A percentile compares a stretch with the other conserved stretches of the same genome.
These are phyloP conservation scores for Salix viminalis DNA, from an alignment of 345 rosid genomes.

Conservation along the genomic window DNA sequence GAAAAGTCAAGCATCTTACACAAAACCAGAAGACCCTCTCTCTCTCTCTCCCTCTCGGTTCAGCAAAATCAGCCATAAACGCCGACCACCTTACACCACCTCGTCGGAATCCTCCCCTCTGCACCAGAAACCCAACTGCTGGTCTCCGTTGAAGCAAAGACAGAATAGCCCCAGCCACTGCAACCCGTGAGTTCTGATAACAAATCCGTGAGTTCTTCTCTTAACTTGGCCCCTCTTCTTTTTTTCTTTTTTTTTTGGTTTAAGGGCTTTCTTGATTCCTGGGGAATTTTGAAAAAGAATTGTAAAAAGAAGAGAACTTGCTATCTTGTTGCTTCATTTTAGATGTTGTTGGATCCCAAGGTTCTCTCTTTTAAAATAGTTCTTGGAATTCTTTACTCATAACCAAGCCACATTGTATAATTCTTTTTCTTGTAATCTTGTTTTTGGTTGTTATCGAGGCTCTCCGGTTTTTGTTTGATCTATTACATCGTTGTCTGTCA, in stretches of 20 bases:
- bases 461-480: constrained; percentile 3
- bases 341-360: neutral
- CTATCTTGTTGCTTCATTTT: neutral
- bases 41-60: too few relatives aligned
- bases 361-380: neutral
- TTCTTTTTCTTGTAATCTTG: neutral
- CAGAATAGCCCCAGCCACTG: too few relatives aligned
- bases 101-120: too few relatives aligned
- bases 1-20: too few relatives aligned
- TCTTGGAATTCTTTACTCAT: neutral
- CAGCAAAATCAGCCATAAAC: too few relatives aligned
- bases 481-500: neutral
- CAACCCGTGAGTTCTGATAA: neutral
- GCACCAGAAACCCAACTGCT: too few relatives aligned
- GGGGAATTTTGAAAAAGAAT: neutral
- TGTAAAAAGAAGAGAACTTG: constrained; percentile 8
- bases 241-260: neutral
- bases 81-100: too few relatives aligned
- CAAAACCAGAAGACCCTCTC: too few relatives aligned
- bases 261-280: constrained; percentile 6
- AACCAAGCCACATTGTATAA: neutral
- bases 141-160: too few relatives aligned
- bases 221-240: neutral
- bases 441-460: neutral
- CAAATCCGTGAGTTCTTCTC: constrained; percentile 35